A percentile compares a stretch with the other conserved stretches of the same genome.
phyloP scores from a whole-genome alignment of 73 alveolate species.

The Paraurostyla sp. region DNA sequence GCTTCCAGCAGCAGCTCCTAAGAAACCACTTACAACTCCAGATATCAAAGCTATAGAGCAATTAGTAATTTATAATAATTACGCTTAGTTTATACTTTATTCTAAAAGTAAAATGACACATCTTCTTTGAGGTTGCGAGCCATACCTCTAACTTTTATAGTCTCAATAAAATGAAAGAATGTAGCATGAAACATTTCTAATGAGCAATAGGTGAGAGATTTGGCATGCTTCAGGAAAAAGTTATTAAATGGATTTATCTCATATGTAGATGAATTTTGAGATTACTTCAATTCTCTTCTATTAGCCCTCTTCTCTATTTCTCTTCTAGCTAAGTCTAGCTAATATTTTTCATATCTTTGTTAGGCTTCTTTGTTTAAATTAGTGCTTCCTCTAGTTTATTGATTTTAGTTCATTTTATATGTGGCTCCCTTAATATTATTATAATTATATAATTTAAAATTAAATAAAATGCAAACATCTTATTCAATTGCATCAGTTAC shows the following conservation, averaged over 20 bases:
- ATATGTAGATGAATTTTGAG: not conserved
- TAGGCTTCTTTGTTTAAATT: too few relatives aligned
- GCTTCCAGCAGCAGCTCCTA: conserved; percentile 69
- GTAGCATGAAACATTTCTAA: conserved; percentile 69
- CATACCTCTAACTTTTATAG: conserved; percentile 70
- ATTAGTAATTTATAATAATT: not conserved
- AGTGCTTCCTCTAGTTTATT: too few relatives aligned
- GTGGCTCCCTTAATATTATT: too few relatives aligned
- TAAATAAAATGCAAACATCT: not conserved
- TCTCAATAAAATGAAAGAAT: conserved; percentile 73
- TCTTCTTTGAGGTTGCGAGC: conserved; percentile 70
- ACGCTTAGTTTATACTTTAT: conserved; percentile 61
- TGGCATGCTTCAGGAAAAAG: conserved; percentile 54
- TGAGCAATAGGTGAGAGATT: conserved; percentile 49
- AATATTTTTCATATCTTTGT: not conserved
- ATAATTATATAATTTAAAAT: too few relatives aligned
- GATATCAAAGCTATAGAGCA: conserved; percentile 50
- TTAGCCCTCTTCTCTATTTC: conserved; percentile 23
- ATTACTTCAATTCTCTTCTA: not conserved
- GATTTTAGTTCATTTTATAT: too few relatives aligned
- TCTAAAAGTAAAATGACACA: conserved; percentile 55
- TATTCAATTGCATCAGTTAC: not conserved
- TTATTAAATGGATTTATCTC: conserved; percentile 33
- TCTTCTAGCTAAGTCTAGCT: conserved; percentile 11
- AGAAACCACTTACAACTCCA: conserved; percentile 75